Percentiles rank a stretch among this genome's conserved stretches.
phyloP scores from a whole-genome alignment of 768 basidiomycete genomes.

The Sarcodon aspratus region DNA sequence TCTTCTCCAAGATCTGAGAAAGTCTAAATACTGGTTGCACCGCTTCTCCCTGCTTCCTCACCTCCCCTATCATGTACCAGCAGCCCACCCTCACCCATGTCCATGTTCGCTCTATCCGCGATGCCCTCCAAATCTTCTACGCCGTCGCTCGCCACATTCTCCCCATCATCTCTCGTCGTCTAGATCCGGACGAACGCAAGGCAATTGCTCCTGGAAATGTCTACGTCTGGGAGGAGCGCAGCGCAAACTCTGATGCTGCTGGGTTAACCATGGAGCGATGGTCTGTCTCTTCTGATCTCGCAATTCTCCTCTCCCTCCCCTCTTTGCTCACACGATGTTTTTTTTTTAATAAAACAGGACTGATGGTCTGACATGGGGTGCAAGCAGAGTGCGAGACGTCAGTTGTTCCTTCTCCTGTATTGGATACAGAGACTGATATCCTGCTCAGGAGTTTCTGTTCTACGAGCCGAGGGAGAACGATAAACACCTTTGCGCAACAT shows the following conservation, averaged over 20 bases:
- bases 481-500: slow-evolving; percentile 8
- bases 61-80: slow-evolving; percentile 38
- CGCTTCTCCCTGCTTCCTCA: slow-evolving; percentile 10
- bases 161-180: slow-evolving; percentile 69
- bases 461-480: slow-evolving; percentile 40
- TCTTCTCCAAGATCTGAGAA: too few species aligned
- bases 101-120: slow-evolving; percentile 66
- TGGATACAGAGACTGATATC: neutral
- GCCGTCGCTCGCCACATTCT: slow-evolving; percentile 59
- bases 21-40: slow-evolving; percentile 2
- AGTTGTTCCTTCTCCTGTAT: slow-evolving; percentile 1
- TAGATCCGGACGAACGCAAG: slow-evolving; percentile 70
- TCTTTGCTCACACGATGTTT: slow-evolving; percentile 3
- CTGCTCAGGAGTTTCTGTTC: slow-evolving; percentile 38
- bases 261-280: slow-evolving; percentile 84
- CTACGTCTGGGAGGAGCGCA: slow-evolving; percentile 85
- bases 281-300: too few species aligned
- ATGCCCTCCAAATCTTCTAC: slow-evolving; percentile 75
- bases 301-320: slow-evolving; percentile 5
- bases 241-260: slow-evolving; percentile 69
- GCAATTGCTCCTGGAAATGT: slow-evolving; percentile 64
- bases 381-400: slow-evolving; percentile 55
- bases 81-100: slow-evolving; percentile 66
- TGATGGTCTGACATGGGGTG: slow-evolving; percentile 76
- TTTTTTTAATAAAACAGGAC: slow-evolving; percentile 23